Percentiles rank a stretch among this genome's conserved stretches.
Evolutionary conservation across 176 grass and related monocot species (phyloP).

Genomic region (Rhipidocladum racemiflorum): DNA sequence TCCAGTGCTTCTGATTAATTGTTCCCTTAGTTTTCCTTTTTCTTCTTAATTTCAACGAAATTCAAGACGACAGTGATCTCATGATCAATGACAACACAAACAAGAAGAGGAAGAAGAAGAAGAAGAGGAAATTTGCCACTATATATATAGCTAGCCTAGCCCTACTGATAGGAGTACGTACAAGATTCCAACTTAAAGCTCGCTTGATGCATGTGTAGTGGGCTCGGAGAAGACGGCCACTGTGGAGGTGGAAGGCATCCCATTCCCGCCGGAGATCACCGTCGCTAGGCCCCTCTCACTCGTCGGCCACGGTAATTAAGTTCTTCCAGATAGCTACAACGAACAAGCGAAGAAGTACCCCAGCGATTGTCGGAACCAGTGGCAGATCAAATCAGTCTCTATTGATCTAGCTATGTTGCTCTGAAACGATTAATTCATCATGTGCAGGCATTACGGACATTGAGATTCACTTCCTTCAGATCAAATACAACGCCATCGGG

Average conservation of each 20-base stretch:
- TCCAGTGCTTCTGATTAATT: neutral
- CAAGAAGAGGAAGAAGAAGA: too few species aligned
- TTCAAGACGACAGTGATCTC: neutral
- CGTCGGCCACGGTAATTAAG: neutral
- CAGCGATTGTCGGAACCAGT: too few species aligned
- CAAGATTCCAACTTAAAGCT: neutral
- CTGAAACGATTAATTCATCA: neutral
- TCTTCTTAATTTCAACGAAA: neutral
- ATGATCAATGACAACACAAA: neutral
- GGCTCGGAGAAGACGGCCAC: slow-evolving; percentile 1
- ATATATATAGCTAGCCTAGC: too few species aligned
- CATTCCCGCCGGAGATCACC: slow-evolving; percentile 33
- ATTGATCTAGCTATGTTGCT: neutral
- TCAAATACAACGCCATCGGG: slow-evolving; percentile 83
- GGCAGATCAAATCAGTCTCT: neutral
- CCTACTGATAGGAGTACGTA: neutral
- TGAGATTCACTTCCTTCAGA: slow-evolving; percentile 93
- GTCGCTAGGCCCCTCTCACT: slow-evolving; percentile 21
- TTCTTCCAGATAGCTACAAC: too few species aligned
- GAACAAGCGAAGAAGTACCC: too few species aligned
- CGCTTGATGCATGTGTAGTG: slow-evolving; percentile 14
- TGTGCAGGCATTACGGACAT: slow-evolving; percentile 79
- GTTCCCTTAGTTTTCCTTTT: neutral
- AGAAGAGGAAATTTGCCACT: too few species aligned
- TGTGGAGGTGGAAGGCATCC: slow-evolving; percentile 37